Percentiles rank a stretch among this genome's conserved stretches.
phyloP scores from a whole-genome alignment of 1,284 basidiomycete genomes.

The Hemileia vastatrix region DNA sequence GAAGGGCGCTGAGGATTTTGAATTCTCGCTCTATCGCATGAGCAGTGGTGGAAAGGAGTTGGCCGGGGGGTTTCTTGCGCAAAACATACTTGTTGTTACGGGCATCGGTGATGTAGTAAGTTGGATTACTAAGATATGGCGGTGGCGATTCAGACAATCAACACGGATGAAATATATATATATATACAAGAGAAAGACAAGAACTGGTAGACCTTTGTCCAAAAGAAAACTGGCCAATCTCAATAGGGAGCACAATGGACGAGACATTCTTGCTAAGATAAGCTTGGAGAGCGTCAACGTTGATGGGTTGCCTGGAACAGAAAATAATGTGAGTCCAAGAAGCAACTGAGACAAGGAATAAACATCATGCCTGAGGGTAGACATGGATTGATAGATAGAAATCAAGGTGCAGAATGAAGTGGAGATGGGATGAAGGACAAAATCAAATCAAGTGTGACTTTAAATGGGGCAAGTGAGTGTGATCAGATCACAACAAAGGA shows the following conservation, averaged over 20 bases:
- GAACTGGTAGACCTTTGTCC: conserved; percentile 35
- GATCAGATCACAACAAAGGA: neutral
- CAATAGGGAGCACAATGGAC: conserved; percentile 58
- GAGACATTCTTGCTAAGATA: conserved; percentile 59
- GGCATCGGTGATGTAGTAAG: conserved; percentile 75
- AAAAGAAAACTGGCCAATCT: conserved; percentile 77
- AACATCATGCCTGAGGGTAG: too few species aligned
- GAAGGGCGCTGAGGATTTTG: conserved; percentile 64
- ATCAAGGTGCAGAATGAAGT: neutral
- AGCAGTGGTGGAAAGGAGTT: conserved; percentile 73
- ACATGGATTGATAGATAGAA: neutral
- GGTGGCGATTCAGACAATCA: conserved; percentile 11
- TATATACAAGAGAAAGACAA: neutral
- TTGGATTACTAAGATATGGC: conserved; percentile 66
- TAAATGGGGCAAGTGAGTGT: neutral
- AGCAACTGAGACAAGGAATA: too few species aligned
- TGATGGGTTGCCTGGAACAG: conserved; percentile 48
- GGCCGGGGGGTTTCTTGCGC: conserved; percentile 84
- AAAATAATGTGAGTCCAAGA: too few species aligned
- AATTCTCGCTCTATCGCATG: conserved; percentile 92
- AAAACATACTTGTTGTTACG: conserved; percentile 66
- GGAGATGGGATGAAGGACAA: neutral
- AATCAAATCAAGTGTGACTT: neutral
- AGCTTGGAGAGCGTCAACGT: conserved; percentile 56
- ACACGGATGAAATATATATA: neutral